Evolutionary conservation across 2,329 filamentous ascomycete genomes (phyloP), one percentile per base, ranked within the genome.

Genomic region (Fusarium multiceps): DNA sequence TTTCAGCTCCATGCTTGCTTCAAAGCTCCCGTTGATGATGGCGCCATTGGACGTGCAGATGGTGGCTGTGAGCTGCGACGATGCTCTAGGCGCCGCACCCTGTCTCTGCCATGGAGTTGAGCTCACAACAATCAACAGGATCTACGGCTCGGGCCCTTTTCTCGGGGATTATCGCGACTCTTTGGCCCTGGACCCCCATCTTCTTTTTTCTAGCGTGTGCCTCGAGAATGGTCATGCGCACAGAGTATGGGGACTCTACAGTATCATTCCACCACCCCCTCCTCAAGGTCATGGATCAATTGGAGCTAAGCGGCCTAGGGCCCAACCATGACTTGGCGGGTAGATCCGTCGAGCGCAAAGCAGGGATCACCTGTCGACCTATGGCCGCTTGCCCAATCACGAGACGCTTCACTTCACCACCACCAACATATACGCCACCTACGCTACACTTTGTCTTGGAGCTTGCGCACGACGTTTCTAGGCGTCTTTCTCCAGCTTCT

Each of bases 271-370:
- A 57, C 56, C 69, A 65, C 64, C 57, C 60, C 59, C 53, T 62
- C 43, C 18, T 42, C 16, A 13, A 47, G 57, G 60, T 23, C 40
- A 46, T 47, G 53, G 51, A 58, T 59, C 61, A 59, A 71, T 70
- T 27, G 59, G 55, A 66, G 34, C 61, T 69, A 66, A 63, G 71
- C 45, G 47, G 48, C 27, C 51, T 21, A 41, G 55, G 37, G 49
- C 55, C 72, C 64, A 74, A 74, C 69, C 71, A 69, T 40, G 45
- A 61, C 59, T 67, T 63, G 69, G 68, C 73, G 73, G 73, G 71
- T 75, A 75, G 73, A 75, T 75, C 73, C 73, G 73, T 57, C 49
- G 45, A 68, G 63, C 61, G 48, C 54, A 65, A 71, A 70, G 50
- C 62, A 73, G 59, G 69, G 66, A 66, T 71, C 55, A 51, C 54